Percentiles rank a stretch among this genome's conserved stretches.
Conservation (phyloP, 1,284 basidiomycete genomes). For the Lentinula novae-zelandiae region DNA sequence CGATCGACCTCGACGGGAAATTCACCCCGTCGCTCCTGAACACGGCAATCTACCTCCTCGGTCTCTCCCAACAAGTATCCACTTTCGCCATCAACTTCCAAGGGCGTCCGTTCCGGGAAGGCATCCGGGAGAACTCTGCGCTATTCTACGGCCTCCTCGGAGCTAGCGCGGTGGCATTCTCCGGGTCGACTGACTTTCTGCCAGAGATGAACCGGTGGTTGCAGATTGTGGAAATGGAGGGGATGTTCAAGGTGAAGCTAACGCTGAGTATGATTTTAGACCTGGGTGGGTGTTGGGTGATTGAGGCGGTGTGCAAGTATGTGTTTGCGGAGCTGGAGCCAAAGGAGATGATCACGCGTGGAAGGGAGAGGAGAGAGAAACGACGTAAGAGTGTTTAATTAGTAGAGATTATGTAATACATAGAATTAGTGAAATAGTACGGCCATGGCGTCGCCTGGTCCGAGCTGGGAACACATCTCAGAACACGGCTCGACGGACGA, state of each 20-base stretch:
- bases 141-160: conserved; percentile 90
- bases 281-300: conserved; percentile 83
- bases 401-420: too few relatives aligned
- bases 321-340: conserved; percentile 90
- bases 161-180: conserved; percentile 86
- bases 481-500: too few relatives aligned
- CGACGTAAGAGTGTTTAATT: conserved; percentile 21
- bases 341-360: conserved; percentile 79
- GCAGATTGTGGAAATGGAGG: conserved; percentile 93
- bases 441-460: neutral
- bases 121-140: conserved; percentile 88
- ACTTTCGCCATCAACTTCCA: conserved; percentile 98
- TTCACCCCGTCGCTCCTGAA: conserved; percentile 92
- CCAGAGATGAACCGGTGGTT: conserved; percentile 97
- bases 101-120: conserved; percentile 94
- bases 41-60: conserved; percentile 91
- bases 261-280: conserved; percentile 84
- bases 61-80: conserved; percentile 92
- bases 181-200: conserved; percentile 89
- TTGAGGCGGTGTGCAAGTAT: conserved; percentile 82
- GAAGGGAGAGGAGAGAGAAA: conserved; percentile 66
- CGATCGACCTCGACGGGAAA: conserved; percentile 90
- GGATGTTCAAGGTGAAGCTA: conserved; percentile 77
- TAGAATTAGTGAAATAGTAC: too few relatives aligned
- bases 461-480: neutral